Evolutionary conservation across 805 yeast genomes (phyloP).

Genomic region (Lipomyces sp.): DNA sequence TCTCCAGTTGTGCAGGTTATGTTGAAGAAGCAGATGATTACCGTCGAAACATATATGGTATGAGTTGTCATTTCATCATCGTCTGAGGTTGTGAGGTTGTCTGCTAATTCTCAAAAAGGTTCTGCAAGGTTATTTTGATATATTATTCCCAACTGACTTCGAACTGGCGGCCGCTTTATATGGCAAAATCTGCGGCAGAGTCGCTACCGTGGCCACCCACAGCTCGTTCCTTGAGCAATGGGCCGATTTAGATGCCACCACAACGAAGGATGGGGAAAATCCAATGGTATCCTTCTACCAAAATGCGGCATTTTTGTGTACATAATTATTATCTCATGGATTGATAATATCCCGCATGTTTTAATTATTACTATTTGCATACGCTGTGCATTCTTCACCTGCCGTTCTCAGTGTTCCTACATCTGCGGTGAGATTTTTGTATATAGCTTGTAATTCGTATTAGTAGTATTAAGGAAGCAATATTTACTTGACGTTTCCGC

Average conservation of each 20-base stretch:
- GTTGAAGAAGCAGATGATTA: conserved; percentile 67
- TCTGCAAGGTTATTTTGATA: conserved; percentile 79
- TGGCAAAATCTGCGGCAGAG: conserved; percentile 64
- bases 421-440: neutral
- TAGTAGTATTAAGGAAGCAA: neutral
- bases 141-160: conserved; percentile 85
- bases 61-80: neutral
- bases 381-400: neutral
- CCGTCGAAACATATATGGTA: conserved; percentile 74
- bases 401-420: neutral
- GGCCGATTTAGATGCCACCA: conserved; percentile 71
- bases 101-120: neutral
- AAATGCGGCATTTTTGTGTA: conserved; percentile 48
- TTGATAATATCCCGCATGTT: neutral
- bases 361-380: neutral
- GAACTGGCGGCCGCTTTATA: conserved; percentile 64
- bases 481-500: neutral
- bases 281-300: conserved; percentile 80
- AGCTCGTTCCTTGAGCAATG: conserved; percentile 67
- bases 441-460: neutral
- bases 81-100: too few relatives aligned
- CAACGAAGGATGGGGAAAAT: conserved; percentile 77
- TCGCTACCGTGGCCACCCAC: conserved; percentile 61
- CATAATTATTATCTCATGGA: conserved; percentile 18
- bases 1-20: conserved; percentile 84